Conservation (phyloP, 495 filamentous ascomycete genomes). For the Aspergillus sparsus region DNA sequence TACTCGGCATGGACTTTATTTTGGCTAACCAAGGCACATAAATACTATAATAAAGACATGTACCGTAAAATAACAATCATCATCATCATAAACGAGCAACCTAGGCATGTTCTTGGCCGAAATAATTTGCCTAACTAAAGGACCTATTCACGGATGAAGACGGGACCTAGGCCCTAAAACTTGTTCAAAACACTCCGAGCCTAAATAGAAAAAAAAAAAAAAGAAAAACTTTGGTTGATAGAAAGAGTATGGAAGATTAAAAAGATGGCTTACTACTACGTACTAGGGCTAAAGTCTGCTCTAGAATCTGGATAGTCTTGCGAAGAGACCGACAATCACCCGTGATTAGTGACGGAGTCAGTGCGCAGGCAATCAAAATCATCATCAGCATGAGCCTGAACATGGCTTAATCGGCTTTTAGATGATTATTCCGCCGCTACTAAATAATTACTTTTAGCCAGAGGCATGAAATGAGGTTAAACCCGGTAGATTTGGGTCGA, state of each 20-base stretch:
- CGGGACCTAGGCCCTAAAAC: neutral
- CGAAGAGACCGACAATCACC: conserved; percentile 22
- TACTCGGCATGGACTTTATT: neutral
- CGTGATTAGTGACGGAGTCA: conserved; percentile 12
- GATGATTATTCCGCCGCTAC: conserved; percentile 9
- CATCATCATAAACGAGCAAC: neutral
- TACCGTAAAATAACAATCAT: neutral
- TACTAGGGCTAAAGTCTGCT: neutral
- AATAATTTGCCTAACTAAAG: neutral
- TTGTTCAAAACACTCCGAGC: neutral
- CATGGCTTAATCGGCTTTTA: conserved; percentile 12
- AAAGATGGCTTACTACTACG: neutral
- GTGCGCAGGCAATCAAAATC: conserved; percentile 7
- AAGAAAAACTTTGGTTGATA: neutral
- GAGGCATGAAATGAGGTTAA: conserved; percentile 9
- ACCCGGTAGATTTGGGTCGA: conserved; percentile 5
- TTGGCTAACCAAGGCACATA: neutral
- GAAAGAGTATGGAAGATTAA: neutral
- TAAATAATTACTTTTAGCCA: conserved; percentile 5
- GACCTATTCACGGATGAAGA: neutral
- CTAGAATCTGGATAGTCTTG: neutral
- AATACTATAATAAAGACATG: neutral
- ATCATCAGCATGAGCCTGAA: neutral
- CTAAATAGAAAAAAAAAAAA: no score
- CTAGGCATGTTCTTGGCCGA: neutral